These are phyloP conservation scores for Eimeria zaria DNA, from an alignment of 169 alveolate genomes.

Conservation along the genomic window DNA sequence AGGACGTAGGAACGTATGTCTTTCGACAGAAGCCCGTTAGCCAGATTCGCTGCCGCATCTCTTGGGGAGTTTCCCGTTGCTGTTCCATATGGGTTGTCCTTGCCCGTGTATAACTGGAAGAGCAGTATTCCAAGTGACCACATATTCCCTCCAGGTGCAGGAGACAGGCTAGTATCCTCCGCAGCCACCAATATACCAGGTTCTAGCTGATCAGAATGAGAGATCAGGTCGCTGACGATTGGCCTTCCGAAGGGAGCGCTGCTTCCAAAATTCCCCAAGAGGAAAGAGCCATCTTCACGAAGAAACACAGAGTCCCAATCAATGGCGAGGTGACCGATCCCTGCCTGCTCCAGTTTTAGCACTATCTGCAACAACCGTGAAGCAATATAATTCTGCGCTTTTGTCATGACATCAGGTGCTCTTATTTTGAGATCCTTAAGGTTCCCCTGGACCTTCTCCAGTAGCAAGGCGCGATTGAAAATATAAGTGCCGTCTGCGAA, in stretches of 20 bases:
- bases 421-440: background rate
- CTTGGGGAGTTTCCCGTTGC: background rate
- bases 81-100: background rate
- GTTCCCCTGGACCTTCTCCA: background rate
- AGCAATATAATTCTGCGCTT: background rate
- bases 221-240: too few relatives aligned
- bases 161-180: background rate
- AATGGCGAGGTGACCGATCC: background rate
- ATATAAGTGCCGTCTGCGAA: background rate
- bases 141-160: background rate
- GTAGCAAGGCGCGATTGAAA: background rate
- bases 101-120: slow-evolving; percentile 7
- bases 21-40: background rate
- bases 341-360: slow-evolving; percentile 12
- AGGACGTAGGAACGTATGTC: background rate
- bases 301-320: background rate
- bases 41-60: background rate
- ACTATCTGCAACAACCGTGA: background rate
- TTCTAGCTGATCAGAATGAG: too few relatives aligned
- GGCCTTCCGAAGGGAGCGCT: slow-evolving; percentile 6
- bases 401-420: background rate
- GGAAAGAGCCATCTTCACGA: slow-evolving; percentile 6
- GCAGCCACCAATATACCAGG: background rate
- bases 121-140: slow-evolving; percentile 21
- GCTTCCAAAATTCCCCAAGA: background rate